Percentiles rank a stretch among this genome's conserved stretches.
Conservation (phyloP, 768 basidiomycete species). For the Kwoniella sp. region DNA sequence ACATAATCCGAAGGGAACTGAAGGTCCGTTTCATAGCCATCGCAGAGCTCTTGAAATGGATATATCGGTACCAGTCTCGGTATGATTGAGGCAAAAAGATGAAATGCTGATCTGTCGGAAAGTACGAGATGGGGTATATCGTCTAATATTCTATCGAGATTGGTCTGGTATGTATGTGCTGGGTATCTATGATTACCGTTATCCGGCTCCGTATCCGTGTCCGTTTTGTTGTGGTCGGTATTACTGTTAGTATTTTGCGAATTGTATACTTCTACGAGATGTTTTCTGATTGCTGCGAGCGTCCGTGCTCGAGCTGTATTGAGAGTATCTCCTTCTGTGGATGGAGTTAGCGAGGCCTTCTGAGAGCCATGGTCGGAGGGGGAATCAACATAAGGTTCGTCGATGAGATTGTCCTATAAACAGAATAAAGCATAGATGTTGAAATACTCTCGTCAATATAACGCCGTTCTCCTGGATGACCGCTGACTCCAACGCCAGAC, state of each 20-base stretch:
- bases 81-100: constrained; percentile 44
- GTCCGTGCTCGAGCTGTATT: constrained; percentile 6
- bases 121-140: constrained; percentile 30
- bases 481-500: too few species aligned
- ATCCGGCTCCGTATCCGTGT: not conserved
- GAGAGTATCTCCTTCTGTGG: constrained; percentile 1
- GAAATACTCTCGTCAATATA: too few species aligned
- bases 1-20: constrained; percentile 30
- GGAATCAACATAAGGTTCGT: constrained; percentile 23
- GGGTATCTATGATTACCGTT: not conserved
- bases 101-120: constrained; percentile 41
- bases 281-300: constrained; percentile 28
- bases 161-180: constrained; percentile 12
- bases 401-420: constrained; percentile 49
- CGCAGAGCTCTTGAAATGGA: constrained; percentile 51
- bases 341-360: not conserved
- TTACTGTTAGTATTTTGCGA: not conserved
- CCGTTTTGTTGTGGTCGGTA: not conserved
- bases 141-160: constrained; percentile 30
- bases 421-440: too few species aligned
- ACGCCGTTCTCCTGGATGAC: too few species aligned
- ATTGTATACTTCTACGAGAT: constrained; percentile 26
- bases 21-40: constrained; percentile 51
- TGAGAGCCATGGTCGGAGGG: not conserved
- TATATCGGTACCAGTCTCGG: constrained; percentile 46